phyloP scores from a whole-genome alignment of 2,329 filamentous ascomycete genomes.

The Conoideocrella luteorostrata region DNA sequence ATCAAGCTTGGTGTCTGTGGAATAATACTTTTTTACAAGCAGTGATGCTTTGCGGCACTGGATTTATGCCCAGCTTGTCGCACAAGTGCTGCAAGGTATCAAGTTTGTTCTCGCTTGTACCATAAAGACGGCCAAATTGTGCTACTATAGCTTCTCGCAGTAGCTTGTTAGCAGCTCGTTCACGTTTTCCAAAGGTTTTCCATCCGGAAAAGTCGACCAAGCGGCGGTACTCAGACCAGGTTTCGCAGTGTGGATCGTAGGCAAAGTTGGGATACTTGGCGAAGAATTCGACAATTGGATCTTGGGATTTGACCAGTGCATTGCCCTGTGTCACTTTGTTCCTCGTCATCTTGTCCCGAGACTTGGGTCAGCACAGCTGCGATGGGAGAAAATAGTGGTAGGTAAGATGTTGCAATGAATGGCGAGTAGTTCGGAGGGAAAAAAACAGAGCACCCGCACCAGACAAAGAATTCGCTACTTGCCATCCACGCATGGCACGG shows the following conservation, averaged over 20 bases:
- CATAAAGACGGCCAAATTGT: not conserved
- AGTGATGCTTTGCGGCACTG: not conserved
- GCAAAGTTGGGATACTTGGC: not conserved
- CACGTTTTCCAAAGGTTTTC: not conserved
- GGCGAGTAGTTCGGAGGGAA: no score
- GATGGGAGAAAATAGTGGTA: no score
- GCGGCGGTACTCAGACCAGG: conserved; percentile 2
- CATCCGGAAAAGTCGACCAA: not conserved
- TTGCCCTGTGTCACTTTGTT: no score
- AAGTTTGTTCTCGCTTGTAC: conserved; percentile 1
- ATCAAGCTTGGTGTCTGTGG: no score
- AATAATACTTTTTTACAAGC: conserved; percentile 6
- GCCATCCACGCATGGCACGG: no score
- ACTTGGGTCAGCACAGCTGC: no score
- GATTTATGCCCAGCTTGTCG: not conserved
- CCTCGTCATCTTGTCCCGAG: no score
- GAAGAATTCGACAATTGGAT: not conserved
- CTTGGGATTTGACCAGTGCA: no score
- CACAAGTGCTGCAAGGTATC: conserved; percentile 2
- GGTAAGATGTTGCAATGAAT: no score
- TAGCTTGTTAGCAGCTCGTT: not conserved
- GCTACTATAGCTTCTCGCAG: not conserved
- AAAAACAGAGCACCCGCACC: no score
- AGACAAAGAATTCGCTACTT: no score
- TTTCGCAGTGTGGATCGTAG: not conserved